These are phyloP conservation scores for Rhizopus delemar DNA, from an alignment of 371 early-diverging fungal species.

Conservation along the genomic window DNA sequence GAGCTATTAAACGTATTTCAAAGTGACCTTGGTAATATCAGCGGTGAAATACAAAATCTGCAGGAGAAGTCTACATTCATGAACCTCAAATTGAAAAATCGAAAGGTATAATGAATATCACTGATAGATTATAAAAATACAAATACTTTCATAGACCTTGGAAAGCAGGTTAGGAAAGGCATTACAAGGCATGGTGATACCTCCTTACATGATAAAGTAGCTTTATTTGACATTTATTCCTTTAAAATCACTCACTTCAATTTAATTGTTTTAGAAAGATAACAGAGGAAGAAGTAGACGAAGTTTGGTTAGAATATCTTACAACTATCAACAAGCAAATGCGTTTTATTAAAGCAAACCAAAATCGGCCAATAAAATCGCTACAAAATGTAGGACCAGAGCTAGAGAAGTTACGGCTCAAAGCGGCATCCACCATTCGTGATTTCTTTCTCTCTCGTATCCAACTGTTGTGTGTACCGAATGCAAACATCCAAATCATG, in stretches of 20 bases:
- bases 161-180: conserved; percentile 69
- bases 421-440: conserved; percentile 80
- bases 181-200: conserved; percentile 80
- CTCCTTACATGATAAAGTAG: conserved; percentile 77
- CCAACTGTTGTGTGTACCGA: conserved; percentile 79
- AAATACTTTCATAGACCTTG: conserved; percentile 43
- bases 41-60: conserved; percentile 80
- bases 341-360: conserved; percentile 72
- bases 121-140: background rate
- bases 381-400: conserved; percentile 87
- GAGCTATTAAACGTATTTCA: conserved; percentile 79
- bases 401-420: conserved; percentile 80
- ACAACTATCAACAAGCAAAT: conserved; percentile 83
- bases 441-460: conserved; percentile 84
- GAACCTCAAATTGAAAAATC: conserved; percentile 80
- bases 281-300: conserved; percentile 87
- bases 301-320: conserved; percentile 78
- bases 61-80: conserved; percentile 81
- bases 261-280: conserved; percentile 58
- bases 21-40: conserved; percentile 82
- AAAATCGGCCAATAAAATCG: conserved; percentile 64
- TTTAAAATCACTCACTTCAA: background rate
- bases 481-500: conserved; percentile 88
- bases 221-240: background rate
- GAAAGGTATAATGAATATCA: conserved; percentile 53